Base-by-base conservation (phyloP, 2,329 filamentous ascomycete species). In the Dactylellina cionopaga region DNA sequence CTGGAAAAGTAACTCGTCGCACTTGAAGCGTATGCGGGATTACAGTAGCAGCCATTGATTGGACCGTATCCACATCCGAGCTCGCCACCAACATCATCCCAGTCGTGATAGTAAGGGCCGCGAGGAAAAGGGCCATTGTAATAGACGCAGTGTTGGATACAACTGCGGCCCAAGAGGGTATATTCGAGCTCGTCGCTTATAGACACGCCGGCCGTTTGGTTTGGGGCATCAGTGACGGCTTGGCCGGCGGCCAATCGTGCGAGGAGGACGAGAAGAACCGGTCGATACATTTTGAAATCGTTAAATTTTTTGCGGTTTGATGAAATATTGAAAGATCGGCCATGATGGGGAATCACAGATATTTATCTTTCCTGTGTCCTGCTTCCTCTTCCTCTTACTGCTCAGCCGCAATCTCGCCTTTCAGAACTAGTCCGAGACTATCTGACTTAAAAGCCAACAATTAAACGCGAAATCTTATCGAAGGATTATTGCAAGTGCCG, bases 31-130 rank as follows among this genome's bases (percentile, higher is more conserved):
- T 75, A 74, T 29, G 56, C 70, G 7, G 75, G 68, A 55, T 74
- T 75, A 63, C 77, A 78, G 63, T 75, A 75, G 64, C 77, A 78
- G 29, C 62, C 76, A 59, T 78, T 77, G 59, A 75, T 73, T 3
- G 76, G 75, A 9, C 54, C 56, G 68, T 74, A 77, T 19, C 75
- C 76, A 62, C 77, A 78, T 25, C 75, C 74, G 2, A 78, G 68
- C 10, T 72, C 68, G 27, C 74, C 60, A 25, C 76, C 77, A 3
- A 78, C 73, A 44, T 76, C 76, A 51, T 76, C 69, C 74, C 74
- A 76, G 11, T 73, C 64, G 10, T 66, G 66, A 6, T 71, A 51
- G 43, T 71, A 64, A 5, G 64, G 43, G 37, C 75, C 73, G 51
- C 77, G 77, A 6, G 29, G 47, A 13, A 41, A 70, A 5, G 35